These are phyloP conservation scores for Cladophialophora yegresii DNA, from an alignment of 2,329 filamentous ascomycete species.

Conservation along the genomic window DNA sequence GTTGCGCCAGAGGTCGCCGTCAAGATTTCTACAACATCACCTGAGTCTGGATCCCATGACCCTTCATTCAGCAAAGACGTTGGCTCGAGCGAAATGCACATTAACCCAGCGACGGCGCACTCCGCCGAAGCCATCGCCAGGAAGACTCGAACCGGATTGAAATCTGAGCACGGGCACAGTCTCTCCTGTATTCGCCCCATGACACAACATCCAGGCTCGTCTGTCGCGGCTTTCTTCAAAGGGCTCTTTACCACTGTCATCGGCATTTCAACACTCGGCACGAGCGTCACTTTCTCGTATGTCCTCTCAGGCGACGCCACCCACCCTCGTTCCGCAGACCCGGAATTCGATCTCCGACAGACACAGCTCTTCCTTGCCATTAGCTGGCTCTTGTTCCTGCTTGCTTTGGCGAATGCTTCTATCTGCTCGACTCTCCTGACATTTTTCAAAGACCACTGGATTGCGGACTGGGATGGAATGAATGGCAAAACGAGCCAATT, in stretches of 20 bases:
- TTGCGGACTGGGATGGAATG: conserved; percentile 36
- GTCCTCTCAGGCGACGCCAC: conserved; percentile 34
- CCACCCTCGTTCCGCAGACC: conserved; percentile 10
- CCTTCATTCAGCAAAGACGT: conserved; percentile 4
- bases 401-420: conserved; percentile 35
- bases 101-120: neutral
- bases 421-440: conserved; percentile 35
- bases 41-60: neutral
- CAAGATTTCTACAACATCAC: conserved; percentile 8
- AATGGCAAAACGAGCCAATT: conserved; percentile 31
- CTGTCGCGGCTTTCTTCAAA: conserved; percentile 35
- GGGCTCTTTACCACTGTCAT: conserved; percentile 36
- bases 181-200: conserved; percentile 32
- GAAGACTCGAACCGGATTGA: conserved; percentile 19
- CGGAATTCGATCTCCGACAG: conserved; percentile 24
- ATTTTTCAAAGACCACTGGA: conserved; percentile 37
- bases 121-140: conserved; percentile 1
- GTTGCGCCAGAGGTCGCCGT: neutral
- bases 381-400: conserved; percentile 37
- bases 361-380: conserved; percentile 34
- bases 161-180: conserved; percentile 33
- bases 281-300: conserved; percentile 37
- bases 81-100: neutral
- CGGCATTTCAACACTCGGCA: conserved; percentile 35
- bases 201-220: conserved; percentile 31